phyloP scores from a whole-genome alignment of 768 basidiomycete species.

The Chlorophyllum brunneum region DNA sequence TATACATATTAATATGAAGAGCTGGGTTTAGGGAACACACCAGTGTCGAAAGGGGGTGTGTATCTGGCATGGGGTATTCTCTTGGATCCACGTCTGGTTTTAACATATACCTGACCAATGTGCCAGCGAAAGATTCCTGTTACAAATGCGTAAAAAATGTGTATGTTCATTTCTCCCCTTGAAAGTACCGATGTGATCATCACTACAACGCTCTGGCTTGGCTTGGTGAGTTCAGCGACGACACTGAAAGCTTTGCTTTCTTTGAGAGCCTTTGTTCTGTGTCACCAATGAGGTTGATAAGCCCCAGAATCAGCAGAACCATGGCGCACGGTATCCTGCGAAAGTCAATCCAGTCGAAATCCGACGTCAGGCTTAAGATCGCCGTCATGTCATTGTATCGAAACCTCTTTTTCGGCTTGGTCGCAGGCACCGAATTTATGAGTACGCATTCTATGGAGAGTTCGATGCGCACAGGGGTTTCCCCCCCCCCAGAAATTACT shows the following conservation, averaged over 20 bases:
- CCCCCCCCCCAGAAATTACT: slow-evolving; percentile 40
- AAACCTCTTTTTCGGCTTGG: slow-evolving; percentile 39
- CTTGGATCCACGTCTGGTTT: slow-evolving; percentile 51
- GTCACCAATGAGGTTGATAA: not conserved
- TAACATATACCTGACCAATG: slow-evolving; percentile 47
- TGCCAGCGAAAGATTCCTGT: slow-evolving; percentile 75
- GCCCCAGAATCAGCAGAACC: not conserved
- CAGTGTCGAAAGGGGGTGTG: slow-evolving; percentile 60
- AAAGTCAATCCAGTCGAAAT: slow-evolving; percentile 72
- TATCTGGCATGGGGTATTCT: slow-evolving; percentile 66
- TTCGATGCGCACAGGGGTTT: slow-evolving; percentile 52
- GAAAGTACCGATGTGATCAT: slow-evolving; percentile 55
- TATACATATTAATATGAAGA: not conserved
- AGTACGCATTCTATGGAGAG: slow-evolving; percentile 58
- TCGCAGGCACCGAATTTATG: slow-evolving; percentile 16
- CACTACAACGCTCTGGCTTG: slow-evolving; percentile 66
- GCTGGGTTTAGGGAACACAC: slow-evolving; percentile 30
- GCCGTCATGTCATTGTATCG: slow-evolving; percentile 58
- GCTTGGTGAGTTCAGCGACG: slow-evolving; percentile 58
- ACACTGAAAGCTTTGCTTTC: slow-evolving; percentile 59
- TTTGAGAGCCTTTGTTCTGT: slow-evolving; percentile 66
- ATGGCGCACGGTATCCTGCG: slow-evolving; percentile 67
- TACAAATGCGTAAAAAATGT: too few relatives aligned
- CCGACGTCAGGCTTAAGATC: slow-evolving; percentile 74
- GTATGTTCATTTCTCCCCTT: not conserved